Evolutionary conservation across 768 basidiomycete species (phyloP).

Genomic region (Boletus sp.): DNA sequence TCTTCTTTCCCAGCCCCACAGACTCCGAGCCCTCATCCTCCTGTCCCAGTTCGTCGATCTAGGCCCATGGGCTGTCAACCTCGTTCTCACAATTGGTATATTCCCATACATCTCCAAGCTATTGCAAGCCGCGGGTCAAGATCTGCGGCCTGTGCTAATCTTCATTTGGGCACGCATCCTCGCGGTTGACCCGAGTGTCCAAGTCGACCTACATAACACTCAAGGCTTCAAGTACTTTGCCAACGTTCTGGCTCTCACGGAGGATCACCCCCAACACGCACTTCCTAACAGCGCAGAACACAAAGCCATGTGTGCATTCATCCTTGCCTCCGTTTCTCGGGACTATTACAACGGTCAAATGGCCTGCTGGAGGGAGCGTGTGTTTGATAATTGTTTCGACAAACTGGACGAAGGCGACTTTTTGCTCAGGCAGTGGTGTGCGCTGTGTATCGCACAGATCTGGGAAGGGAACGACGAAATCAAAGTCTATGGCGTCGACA

Average conservation of each 20-base stretch:
- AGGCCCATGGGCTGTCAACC: slow-evolving; percentile 97
- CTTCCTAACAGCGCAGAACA: slow-evolving; percentile 96
- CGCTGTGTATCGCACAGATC: slow-evolving; percentile 89
- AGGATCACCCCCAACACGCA: slow-evolving; percentile 49
- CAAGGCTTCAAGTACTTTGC: slow-evolving; percentile 86
- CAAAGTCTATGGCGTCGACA: slow-evolving; percentile 77
- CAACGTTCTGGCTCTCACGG: slow-evolving; percentile 63
- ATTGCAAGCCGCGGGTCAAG: slow-evolving; percentile 89
- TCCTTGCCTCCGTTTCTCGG: slow-evolving; percentile 85
- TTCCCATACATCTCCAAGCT: slow-evolving; percentile 98
- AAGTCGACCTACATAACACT: slow-evolving; percentile 80
- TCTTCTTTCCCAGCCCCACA: slow-evolving; percentile 91
- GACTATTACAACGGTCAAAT: slow-evolving; percentile 85
- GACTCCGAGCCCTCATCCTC: slow-evolving; percentile 90
- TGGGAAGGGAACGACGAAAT: slow-evolving; percentile 94
- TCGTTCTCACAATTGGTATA: slow-evolving; percentile 94
- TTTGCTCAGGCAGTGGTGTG: slow-evolving; percentile 89
- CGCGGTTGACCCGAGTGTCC: slow-evolving; percentile 92
- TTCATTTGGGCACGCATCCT: slow-evolving; percentile 99
- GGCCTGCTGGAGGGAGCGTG: slow-evolving; percentile 75
- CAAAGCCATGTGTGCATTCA: slow-evolving; percentile 98
- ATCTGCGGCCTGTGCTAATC: slow-evolving; percentile 95
- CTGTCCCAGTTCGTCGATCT: slow-evolving; percentile 97
- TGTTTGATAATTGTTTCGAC: slow-evolving; percentile 85
- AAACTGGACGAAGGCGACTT: slow-evolving; percentile 88